Percentiles rank a stretch among this genome's conserved stretches.
Conservation (phyloP, 805 yeast species). For the Saccharomyces paradoxus region DNA sequence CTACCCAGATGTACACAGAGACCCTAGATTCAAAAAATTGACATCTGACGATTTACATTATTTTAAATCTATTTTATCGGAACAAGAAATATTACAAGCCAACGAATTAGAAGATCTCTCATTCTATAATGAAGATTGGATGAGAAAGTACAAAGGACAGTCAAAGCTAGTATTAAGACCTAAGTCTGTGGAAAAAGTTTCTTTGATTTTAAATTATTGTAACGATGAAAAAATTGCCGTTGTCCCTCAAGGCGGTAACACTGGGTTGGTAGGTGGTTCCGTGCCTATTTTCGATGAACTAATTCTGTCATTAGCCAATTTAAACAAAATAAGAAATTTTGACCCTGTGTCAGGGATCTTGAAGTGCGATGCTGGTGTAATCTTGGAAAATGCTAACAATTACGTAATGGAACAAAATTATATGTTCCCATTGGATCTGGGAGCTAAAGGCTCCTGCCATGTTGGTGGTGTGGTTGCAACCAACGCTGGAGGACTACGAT, state of each 20-base stretch:
- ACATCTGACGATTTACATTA: slow-evolving; percentile 47
- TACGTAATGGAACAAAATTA: slow-evolving; percentile 73
- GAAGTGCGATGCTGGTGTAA: slow-evolving; percentile 85
- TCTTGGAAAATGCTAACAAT: slow-evolving; percentile 76
- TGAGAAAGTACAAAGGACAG: slow-evolving; percentile 88
- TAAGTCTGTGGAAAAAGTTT: slow-evolving; percentile 66
- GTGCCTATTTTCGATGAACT: slow-evolving; percentile 89
- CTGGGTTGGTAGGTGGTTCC: slow-evolving; percentile 93
- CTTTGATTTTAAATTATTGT: slow-evolving; percentile 71
- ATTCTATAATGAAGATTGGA: slow-evolving; percentile 83
- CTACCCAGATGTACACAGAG: slow-evolving; percentile 51
- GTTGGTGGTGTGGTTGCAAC: slow-evolving; percentile 94
- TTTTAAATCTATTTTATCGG: slow-evolving; percentile 53
- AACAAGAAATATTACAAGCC: slow-evolving; percentile 35
- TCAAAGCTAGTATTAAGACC: slow-evolving; percentile 77
- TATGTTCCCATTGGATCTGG: slow-evolving; percentile 87
- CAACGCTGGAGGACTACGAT: slow-evolving; percentile 90
- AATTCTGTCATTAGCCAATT: slow-evolving; percentile 55
- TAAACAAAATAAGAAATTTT: slow-evolving; percentile 76
- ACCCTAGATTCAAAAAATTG: slow-evolving; percentile 43
- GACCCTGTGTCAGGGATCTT: slow-evolving; percentile 77
- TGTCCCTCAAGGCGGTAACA: slow-evolving; percentile 96
- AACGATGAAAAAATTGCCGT: slow-evolving; percentile 69
- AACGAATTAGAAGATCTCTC: slow-evolving; percentile 57
- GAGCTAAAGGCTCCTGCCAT: slow-evolving; percentile 95